Evolutionary conservation across 805 yeast genomes (phyloP).

Genomic region (Wickerhamiella azymoides): DNA sequence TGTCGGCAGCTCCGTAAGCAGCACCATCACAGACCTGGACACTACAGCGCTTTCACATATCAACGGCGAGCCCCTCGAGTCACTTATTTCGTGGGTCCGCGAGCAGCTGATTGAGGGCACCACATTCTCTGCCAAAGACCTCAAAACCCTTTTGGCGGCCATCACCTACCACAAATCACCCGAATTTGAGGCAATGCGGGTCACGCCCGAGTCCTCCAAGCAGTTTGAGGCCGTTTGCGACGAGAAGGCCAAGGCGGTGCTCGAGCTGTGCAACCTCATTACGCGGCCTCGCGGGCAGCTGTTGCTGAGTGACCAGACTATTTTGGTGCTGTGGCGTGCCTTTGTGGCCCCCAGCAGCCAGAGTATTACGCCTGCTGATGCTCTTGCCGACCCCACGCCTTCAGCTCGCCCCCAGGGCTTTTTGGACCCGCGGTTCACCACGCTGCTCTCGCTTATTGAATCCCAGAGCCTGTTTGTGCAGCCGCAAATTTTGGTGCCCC

Average conservation of each 20-base stretch:
- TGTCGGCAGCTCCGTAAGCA: too few relatives aligned
- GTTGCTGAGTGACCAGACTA: constrained; percentile 15
- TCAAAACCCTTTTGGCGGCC: constrained; percentile 19
- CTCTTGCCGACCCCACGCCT: constrained; percentile 17
- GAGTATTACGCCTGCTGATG: constrained; percentile 15
- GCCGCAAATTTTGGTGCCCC: constrained; percentile 16
- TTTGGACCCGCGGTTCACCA: constrained; percentile 8
- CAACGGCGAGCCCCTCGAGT: neutral
- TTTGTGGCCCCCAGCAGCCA: constrained; percentile 14
- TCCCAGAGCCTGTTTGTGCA: constrained; percentile 9
- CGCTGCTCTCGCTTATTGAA: constrained; percentile 11
- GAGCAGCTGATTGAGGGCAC: constrained; percentile 24
- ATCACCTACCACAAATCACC: constrained; percentile 20
- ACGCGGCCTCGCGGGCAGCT: constrained; percentile 18
- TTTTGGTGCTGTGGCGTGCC: constrained; percentile 20
- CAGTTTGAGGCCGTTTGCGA: constrained; percentile 19
- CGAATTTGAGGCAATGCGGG: constrained; percentile 13
- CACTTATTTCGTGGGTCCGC: neutral
- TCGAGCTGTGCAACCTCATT: constrained; percentile 17
- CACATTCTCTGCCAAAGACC: constrained; percentile 19
- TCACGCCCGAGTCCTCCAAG: constrained; percentile 8
- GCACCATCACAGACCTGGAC: neutral
- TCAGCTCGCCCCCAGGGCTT: constrained; percentile 4
- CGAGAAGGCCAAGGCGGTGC: constrained; percentile 16
- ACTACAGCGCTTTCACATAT: neutral